Evolutionary conservation across 441 rosid species (phyloP).

Genomic region (Populus trichocarpa): DNA sequence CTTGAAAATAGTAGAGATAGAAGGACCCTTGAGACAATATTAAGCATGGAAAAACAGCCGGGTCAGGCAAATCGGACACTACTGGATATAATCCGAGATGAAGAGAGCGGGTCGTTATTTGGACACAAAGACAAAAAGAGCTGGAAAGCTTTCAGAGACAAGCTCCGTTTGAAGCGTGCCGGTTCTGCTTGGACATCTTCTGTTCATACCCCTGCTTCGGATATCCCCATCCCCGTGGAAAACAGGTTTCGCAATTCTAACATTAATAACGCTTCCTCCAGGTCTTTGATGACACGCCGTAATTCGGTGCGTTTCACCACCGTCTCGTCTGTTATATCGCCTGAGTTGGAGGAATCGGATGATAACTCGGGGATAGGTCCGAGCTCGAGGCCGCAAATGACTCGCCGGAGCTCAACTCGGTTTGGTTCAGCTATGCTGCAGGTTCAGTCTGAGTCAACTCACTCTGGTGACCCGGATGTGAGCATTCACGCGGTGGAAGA

Average conservation of each 20-base stretch:
- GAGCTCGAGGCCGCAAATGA: slow-evolving; percentile 38
- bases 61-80: slow-evolving; percentile 44
- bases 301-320: slow-evolving; percentile 27
- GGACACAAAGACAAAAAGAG: slow-evolving; percentile 51
- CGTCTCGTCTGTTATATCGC: slow-evolving; percentile 1
- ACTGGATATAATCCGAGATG: slow-evolving; percentile 69
- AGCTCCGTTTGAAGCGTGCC: slow-evolving; percentile 63
- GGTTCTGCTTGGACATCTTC: slow-evolving; percentile 79
- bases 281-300: slow-evolving; percentile 27
- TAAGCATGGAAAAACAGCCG: slow-evolving; percentile 31
- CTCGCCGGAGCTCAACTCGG: slow-evolving; percentile 49
- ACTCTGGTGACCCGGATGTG: slow-evolving; percentile 19
- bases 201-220: slow-evolving; percentile 52
- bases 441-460: slow-evolving; percentile 17
- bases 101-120: slow-evolving; percentile 32
- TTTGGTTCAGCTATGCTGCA: slow-evolving; percentile 20
- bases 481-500: slow-evolving; percentile 31
- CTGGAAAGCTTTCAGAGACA: slow-evolving; percentile 76
- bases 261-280: not conserved
- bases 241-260: not conserved
- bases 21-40: slow-evolving; percentile 39
- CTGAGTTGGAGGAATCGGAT: slow-evolving; percentile 12
- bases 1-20: slow-evolving; percentile 54
- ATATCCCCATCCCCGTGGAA: slow-evolving; percentile 26
- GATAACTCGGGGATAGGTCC: slow-evolving; percentile 26